Evolutionary conservation across 257 asterid species (phyloP).

Genomic region (Avicennia marina): DNA sequence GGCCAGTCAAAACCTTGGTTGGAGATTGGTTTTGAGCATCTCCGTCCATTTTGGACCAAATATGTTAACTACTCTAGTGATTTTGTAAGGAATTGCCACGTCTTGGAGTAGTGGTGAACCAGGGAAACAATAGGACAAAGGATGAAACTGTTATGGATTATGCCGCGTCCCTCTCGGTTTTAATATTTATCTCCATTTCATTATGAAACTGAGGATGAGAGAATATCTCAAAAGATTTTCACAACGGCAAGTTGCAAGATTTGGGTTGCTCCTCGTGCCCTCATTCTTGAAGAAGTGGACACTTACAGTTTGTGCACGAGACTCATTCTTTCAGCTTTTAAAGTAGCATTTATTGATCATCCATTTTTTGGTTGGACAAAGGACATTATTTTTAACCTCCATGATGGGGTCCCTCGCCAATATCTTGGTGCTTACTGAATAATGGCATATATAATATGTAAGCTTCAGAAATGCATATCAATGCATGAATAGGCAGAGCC

Average conservation of each 20-base stretch:
- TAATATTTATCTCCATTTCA: too few relatives aligned
- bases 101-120: slow-evolving; percentile 39
- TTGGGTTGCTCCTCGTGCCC: slow-evolving; percentile 18
- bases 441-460: too few relatives aligned
- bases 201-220: background rate
- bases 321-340: slow-evolving; percentile 45
- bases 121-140: slow-evolving; percentile 9
- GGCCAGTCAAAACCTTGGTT: slow-evolving; percentile 74
- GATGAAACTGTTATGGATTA: too few relatives aligned
- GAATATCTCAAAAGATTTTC: slow-evolving; percentile 19
- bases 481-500: too few relatives aligned
- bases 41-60: slow-evolving; percentile 71
- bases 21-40: slow-evolving; percentile 70
- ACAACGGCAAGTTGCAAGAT: slow-evolving; percentile 15
- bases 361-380: slow-evolving; percentile 35
- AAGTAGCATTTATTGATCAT: slow-evolving; percentile 35
- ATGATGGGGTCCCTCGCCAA: too few relatives aligned
- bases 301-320: slow-evolving; percentile 22
- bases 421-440: too few relatives aligned
- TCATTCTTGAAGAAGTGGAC: slow-evolving; percentile 25
- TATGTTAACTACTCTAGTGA: slow-evolving; percentile 60
- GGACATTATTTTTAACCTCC: too few relatives aligned
- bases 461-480: too few relatives aligned
- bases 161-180: too few relatives aligned
- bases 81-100: slow-evolving; percentile 56